phyloP scores from a whole-genome alignment of 768 basidiomycete genomes.

The Termitomyces sp. region DNA sequence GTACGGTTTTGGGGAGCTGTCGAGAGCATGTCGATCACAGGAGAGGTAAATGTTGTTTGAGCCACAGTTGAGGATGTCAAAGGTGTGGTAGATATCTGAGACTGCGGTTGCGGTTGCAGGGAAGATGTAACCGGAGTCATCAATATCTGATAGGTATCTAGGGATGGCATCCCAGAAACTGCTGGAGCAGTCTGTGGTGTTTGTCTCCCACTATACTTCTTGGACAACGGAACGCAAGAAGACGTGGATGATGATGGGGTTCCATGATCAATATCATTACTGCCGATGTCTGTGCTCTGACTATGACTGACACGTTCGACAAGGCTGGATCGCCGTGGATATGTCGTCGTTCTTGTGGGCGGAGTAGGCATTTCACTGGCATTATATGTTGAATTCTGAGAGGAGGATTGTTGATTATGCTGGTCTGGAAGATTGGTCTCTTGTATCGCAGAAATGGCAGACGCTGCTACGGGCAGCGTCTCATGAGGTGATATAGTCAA shows the following conservation, averaged over 20 bases:
- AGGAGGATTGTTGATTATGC: not conserved
- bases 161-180: slow-evolving; percentile 11
- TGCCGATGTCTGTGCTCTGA: slow-evolving; percentile 12
- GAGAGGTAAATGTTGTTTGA: slow-evolving; percentile 14
- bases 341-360: slow-evolving; percentile 10
- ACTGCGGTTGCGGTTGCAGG: not conserved
- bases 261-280: slow-evolving; percentile 11
- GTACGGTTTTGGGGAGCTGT: slow-evolving; percentile 27
- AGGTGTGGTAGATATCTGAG: slow-evolving; percentile 7
- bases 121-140: not conserved
- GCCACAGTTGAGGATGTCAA: slow-evolving; percentile 14
- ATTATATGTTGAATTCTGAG: slow-evolving; percentile 1
- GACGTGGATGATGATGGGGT: not conserved
- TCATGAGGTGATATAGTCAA: slow-evolving; percentile 34
- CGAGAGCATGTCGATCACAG: slow-evolving; percentile 23
- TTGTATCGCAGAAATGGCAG: slow-evolving; percentile 23
- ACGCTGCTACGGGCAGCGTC: slow-evolving; percentile 25
- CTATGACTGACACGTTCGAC: slow-evolving; percentile 28
- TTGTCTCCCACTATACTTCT: slow-evolving; percentile 7
- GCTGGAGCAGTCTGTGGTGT: slow-evolving; percentile 17
- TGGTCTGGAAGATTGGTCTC: slow-evolving; percentile 24
- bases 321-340: slow-evolving; percentile 31
- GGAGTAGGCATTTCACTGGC: slow-evolving; percentile 3
- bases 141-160: slow-evolving; percentile 2
- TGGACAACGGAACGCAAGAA: slow-evolving; percentile 6